These are phyloP conservation scores for Gynostemma pentaphyllum DNA, from an alignment of 306 rosid genomes.

Conservation along the genomic window DNA sequence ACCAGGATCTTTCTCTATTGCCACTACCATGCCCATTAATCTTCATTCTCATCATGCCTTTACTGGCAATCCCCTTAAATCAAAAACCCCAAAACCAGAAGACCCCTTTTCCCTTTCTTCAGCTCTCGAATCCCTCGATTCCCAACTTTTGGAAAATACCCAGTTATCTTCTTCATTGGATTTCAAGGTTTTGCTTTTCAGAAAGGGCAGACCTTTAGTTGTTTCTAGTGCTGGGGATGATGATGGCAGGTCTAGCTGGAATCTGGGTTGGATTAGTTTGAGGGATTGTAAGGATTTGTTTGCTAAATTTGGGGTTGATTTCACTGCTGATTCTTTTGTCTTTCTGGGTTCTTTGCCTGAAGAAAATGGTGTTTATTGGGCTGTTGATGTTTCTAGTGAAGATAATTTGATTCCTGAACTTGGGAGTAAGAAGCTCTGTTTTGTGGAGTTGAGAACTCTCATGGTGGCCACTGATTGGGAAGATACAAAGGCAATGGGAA, in stretches of 20 bases:
- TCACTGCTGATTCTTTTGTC: conserved; percentile 53
- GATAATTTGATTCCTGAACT: conserved; percentile 28
- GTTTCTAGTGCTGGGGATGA: conserved; percentile 21
- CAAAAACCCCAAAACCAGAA: conserved; percentile 35
- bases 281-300: conserved; percentile 31
- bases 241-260: conserved; percentile 38
- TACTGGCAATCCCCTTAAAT: conserved; percentile 45
- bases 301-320: conserved; percentile 26
- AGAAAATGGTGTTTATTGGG: conserved; percentile 63
- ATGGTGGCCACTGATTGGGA: conserved; percentile 93
- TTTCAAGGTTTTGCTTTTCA: conserved; percentile 67
- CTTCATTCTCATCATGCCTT: conserved; percentile 46
- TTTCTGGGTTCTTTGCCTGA: conserved; percentile 53
- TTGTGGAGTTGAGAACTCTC: conserved; percentile 74
- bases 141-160: conserved; percentile 25
- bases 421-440: conserved; percentile 26
- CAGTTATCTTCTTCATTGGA: conserved; percentile 29
- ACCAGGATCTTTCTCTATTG: background rate
- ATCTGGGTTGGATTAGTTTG: conserved; percentile 68
- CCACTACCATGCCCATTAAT: conserved; percentile 38
- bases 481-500: conserved; percentile 44
- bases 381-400: conserved; percentile 56
- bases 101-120: conserved; percentile 42
- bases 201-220: conserved; percentile 46
- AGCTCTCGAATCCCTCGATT: conserved; percentile 52